phyloP scores from a whole-genome alignment of 2,329 filamentous ascomycete genomes.

The Fusarium austroafricanum region DNA sequence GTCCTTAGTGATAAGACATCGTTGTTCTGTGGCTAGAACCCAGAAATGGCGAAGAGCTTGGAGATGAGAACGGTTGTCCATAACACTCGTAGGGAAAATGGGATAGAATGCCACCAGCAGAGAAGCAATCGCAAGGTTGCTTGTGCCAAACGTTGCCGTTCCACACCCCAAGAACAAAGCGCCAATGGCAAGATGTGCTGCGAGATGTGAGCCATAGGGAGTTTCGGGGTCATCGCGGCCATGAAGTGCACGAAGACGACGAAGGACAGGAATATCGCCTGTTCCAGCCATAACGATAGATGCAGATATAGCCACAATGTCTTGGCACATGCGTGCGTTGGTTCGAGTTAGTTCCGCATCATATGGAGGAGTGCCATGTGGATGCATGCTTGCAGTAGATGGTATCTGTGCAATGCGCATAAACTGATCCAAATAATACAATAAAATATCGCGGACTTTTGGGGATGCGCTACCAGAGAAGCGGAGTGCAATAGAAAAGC shows the following conservation, averaged over 20 bases:
- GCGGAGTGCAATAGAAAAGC: conserved; percentile 80
- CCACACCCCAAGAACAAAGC: conserved; percentile 92
- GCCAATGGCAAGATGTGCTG: conserved; percentile 90
- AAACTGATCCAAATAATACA: conserved; percentile 88
- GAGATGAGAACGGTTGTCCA: conserved; percentile 93
- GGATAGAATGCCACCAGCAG: conserved; percentile 94
- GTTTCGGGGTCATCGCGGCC: conserved; percentile 86
- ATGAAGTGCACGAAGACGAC: conserved; percentile 87
- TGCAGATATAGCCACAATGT: conserved; percentile 82
- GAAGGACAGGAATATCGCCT: conserved; percentile 86
- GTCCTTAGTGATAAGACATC: conserved; percentile 90
- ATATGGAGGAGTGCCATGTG: conserved; percentile 65
- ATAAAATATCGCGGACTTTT: conserved; percentile 80
- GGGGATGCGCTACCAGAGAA: conserved; percentile 78
- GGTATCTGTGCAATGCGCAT: conserved; percentile 78
- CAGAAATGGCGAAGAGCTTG: conserved; percentile 98
- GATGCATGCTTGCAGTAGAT: conserved; percentile 43
- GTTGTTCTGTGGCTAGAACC: conserved; percentile 90
- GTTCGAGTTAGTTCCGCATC: conserved; percentile 86
- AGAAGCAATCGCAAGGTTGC: conserved; percentile 85
- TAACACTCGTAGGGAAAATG: conserved; percentile 86
- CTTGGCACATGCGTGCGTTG: conserved; percentile 90
- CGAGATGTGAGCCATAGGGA: conserved; percentile 93
- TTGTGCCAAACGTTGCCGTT: conserved; percentile 90
- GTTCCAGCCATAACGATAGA: conserved; percentile 96